Conservation (phyloP, 2,329 filamentous ascomycete genomes). For the Decorospora gaudefroyi region DNA sequence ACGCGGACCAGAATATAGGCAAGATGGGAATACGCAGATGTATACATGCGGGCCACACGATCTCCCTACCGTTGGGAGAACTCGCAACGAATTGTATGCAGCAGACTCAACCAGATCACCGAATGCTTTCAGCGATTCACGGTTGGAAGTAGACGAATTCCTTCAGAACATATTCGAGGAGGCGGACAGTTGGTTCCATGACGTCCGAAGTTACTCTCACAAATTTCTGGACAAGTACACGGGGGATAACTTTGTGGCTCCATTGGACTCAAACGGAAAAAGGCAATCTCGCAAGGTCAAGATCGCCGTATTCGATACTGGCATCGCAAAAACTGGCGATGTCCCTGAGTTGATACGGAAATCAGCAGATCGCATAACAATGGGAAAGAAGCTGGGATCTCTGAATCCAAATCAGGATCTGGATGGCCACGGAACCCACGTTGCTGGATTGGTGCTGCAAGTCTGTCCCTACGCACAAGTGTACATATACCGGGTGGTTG, state of each 20-base stretch:
- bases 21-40: no score
- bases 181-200: neutral
- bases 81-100: no score
- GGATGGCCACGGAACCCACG: conserved; percentile 21
- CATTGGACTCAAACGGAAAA: no score
- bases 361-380: neutral
- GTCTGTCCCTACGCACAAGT: conserved; percentile 18
- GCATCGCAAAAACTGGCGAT: neutral
- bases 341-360: neutral
- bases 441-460: conserved; percentile 11
- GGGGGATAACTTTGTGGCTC: neutral
- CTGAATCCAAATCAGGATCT: neutral
- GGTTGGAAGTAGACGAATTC: no score
- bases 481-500: conserved; percentile 15
- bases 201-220: neutral
- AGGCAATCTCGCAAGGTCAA: neutral
- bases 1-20: no score
- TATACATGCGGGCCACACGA: no score
- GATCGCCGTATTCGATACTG: conserved; percentile 1
- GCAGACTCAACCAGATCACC: no score
- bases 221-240: neutral
- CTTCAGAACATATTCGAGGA: no score
- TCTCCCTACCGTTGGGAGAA: no score
- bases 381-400: neutral
- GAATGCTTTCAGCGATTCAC: no score